Conservation (phyloP, 345 rosid species). For the Schrenkiella parvula region DNA sequence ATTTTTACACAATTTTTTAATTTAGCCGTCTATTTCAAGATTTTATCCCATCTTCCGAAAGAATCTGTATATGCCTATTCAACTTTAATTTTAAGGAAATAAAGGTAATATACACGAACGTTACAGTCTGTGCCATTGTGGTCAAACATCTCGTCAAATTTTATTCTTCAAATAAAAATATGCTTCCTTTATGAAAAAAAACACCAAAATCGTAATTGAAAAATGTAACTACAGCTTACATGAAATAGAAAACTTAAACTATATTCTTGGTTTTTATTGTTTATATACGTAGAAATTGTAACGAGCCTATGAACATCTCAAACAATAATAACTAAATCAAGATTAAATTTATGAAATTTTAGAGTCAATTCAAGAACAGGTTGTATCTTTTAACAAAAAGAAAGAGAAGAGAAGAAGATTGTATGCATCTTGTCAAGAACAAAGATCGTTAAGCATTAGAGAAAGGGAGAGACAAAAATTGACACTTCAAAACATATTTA, state of each 20-base stretch:
- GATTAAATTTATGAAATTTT: neutral
- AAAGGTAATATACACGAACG: neutral
- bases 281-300: neutral
- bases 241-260: neutral
- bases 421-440: neutral
- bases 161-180: neutral
- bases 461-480: neutral
- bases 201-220: neutral
- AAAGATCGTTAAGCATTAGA: neutral
- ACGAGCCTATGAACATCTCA: neutral
- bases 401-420: neutral
- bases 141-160: constrained; percentile 7
- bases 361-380: neutral
- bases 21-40: neutral
- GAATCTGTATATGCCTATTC: constrained; percentile 1
- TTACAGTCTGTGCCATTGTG: constrained; percentile 7
- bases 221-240: neutral
- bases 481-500: neutral
- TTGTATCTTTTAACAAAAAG: neutral
- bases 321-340: neutral
- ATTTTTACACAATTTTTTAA: neutral
- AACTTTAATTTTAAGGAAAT: neutral
- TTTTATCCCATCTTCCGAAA: neutral
- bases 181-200: neutral
- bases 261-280: neutral